phyloP scores from a whole-genome alignment of 192 early-diverging fungal species.

The Chytriomyces sp. region DNA sequence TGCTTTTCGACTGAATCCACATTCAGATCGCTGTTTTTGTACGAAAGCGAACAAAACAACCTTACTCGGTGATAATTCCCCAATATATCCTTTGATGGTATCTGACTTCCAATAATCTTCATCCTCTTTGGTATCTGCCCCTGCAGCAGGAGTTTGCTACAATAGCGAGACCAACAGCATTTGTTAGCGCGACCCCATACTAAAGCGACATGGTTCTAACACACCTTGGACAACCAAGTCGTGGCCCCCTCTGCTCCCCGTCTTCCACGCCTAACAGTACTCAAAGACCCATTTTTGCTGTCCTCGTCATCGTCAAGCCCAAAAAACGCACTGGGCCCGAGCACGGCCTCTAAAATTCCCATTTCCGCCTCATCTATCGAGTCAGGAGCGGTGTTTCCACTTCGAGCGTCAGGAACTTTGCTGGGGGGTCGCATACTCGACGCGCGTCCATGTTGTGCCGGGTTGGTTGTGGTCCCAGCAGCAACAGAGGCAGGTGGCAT shows the following conservation, averaged over 20 bases:
- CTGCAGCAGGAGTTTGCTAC: no score
- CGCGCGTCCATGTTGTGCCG: background rate
- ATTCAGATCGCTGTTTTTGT: background rate
- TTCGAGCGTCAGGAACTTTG: conserved; percentile 19
- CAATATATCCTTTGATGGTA: background rate
- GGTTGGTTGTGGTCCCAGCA: background rate
- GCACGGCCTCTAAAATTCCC: background rate
- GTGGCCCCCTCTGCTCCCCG: no score
- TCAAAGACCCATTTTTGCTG: background rate
- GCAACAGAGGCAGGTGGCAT: no score
- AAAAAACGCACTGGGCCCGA: background rate
- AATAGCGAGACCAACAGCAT: no score
- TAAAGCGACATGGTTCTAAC: no score
- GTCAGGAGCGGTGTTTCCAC: background rate
- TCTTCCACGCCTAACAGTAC: background rate
- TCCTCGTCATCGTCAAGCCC: background rate
- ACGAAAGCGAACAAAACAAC: background rate
- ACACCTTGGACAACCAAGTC: no score
- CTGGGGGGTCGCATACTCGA: conserved; percentile 17
- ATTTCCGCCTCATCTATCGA: background rate
- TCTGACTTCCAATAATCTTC: background rate
- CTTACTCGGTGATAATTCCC: background rate
- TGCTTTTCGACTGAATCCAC: background rate
- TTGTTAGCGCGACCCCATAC: no score
- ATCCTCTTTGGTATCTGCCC: background rate